phyloP scores from a whole-genome alignment of 1,139 yeast genomes.

The Kurtzmaniella quercitrusa region DNA sequence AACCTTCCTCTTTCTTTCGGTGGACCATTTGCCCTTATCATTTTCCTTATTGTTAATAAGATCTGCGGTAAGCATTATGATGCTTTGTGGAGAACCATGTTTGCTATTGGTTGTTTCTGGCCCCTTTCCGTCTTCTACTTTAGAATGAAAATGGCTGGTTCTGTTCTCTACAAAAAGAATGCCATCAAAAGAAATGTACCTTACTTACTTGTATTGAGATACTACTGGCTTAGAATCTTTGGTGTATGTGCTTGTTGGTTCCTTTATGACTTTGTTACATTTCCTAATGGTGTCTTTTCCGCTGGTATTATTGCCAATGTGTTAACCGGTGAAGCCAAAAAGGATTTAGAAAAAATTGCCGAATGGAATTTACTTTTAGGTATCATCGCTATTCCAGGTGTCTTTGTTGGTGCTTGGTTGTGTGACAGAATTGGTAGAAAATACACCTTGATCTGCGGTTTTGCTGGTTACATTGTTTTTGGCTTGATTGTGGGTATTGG shows the following conservation, averaged over 20 bases:
- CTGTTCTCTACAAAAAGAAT: conserved; percentile 44
- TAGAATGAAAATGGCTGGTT: conserved; percentile 67
- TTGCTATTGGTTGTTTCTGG: conserved; percentile 73
- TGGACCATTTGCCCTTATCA: conserved; percentile 68
- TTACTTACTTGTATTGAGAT: conserved; percentile 43
- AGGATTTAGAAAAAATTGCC: conserved; percentile 35
- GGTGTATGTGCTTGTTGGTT: conserved; percentile 49
- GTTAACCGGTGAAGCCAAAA: conserved; percentile 21
- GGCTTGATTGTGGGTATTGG: conserved; percentile 48
- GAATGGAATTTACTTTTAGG: conserved; percentile 48
- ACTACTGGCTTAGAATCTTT: conserved; percentile 41
- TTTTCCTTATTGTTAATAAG: conserved; percentile 62
- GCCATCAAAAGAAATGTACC: conserved; percentile 44
- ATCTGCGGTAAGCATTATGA: conserved; percentile 48
- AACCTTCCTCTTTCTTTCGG: conserved; percentile 72
- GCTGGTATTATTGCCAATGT: conserved; percentile 41
- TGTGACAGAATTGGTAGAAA: conserved; percentile 43
- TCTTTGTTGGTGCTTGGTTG: conserved; percentile 38
- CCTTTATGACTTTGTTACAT: conserved; percentile 48
- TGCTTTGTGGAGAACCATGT: conserved; percentile 71
- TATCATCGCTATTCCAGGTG: conserved; percentile 44
- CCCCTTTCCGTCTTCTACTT: conserved; percentile 70
- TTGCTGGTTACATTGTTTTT: conserved; percentile 42
- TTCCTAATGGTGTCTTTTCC: conserved; percentile 49
- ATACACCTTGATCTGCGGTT: conserved; percentile 43